phyloP scores from a whole-genome alignment of 1,284 basidiomycete species.

The Ceratobasidium sp. region DNA sequence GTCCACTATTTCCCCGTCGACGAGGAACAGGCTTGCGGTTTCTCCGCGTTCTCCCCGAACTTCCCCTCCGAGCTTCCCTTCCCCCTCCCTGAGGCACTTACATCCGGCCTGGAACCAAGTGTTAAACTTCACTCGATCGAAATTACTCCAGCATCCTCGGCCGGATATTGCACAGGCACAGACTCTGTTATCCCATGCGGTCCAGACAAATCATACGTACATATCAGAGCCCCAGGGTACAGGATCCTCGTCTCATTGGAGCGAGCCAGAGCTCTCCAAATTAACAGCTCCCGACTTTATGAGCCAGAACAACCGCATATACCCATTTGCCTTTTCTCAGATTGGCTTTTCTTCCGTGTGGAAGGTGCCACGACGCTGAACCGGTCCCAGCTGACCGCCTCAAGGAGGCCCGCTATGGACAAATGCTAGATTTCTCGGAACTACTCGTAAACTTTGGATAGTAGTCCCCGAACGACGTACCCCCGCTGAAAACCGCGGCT shows the following conservation, averaged over 20 bases:
- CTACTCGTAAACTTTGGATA: constrained; percentile 10
- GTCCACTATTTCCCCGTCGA: constrained; percentile 12
- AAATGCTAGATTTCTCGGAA: constrained; percentile 5
- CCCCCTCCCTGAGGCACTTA: not conserved
- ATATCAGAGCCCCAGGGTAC: not conserved
- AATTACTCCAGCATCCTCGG: not conserved
- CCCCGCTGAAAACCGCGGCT: constrained; percentile 28
- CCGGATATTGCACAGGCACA: constrained; percentile 22
- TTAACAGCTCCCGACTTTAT: not conserved
- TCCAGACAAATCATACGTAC: constrained; percentile 18
- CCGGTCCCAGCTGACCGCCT: constrained; percentile 27
- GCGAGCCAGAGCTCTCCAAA: not conserved
- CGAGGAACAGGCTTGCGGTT: constrained; percentile 33
- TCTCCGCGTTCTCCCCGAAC: constrained; percentile 42
- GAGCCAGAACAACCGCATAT: not conserved
- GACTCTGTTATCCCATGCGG: constrained; percentile 5
- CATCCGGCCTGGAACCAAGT: constrained; percentile 4
- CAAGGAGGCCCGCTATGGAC: constrained; percentile 16
- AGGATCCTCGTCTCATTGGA: not conserved
- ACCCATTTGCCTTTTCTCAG: not conserved
- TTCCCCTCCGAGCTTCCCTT: constrained; percentile 1
- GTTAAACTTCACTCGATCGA: constrained; percentile 39
- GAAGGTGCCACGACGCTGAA: constrained; percentile 4
- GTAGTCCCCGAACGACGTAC: not conserved
- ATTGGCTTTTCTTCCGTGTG: constrained; percentile 1